Evolutionary conservation across 768 basidiomycete species (phyloP).

Genomic region (Mycena galopus): DNA sequence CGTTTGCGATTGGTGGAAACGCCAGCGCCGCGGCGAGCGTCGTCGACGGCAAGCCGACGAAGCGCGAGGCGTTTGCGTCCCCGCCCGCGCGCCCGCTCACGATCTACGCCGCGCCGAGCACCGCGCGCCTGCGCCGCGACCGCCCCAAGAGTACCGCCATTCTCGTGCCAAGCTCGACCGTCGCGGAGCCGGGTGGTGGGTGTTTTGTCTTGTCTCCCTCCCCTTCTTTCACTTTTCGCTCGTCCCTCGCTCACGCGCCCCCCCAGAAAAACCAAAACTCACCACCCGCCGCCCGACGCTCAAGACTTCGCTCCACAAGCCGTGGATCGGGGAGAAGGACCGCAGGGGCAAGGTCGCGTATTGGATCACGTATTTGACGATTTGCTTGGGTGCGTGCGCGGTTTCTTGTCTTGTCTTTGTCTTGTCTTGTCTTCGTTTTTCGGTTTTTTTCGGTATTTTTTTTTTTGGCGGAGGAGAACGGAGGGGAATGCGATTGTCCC

Average conservation of each 20-base stretch:
- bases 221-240: no score
- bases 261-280: neutral
- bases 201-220: no score
- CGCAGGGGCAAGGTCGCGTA: conserved; percentile 74
- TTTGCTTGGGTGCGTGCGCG: conserved; percentile 60
- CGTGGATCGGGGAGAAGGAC: conserved; percentile 74
- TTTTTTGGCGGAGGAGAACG: no score
- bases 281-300: conserved; percentile 38
- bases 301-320: conserved; percentile 58
- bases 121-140: conserved; percentile 50
- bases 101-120: conserved; percentile 63
- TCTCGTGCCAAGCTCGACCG: neutral
- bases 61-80: conserved; percentile 68
- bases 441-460: no score
- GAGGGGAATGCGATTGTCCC: no score
- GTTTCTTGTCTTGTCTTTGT: neutral
- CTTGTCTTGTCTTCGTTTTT: no score
- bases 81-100: conserved; percentile 72
- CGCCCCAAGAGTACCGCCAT: conserved; percentile 68
- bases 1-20: no score
- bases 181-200: neutral
- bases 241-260: no score
- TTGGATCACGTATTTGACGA: conserved; percentile 70
- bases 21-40: neutral
- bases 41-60: no score